Conservation (phyloP, 306 rosid species). For the Argentina anserina region DNA sequence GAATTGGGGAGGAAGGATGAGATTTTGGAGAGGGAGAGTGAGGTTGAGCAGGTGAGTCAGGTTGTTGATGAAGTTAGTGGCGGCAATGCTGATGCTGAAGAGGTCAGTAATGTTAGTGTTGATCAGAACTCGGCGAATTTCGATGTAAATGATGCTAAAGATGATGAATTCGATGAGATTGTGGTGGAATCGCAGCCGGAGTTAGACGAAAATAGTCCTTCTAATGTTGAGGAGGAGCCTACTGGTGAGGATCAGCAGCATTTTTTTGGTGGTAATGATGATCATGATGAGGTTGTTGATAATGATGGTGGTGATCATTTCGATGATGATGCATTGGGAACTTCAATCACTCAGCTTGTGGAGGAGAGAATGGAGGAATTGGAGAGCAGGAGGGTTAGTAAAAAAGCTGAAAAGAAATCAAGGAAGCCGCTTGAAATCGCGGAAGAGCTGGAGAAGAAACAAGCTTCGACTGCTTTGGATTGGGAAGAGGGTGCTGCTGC, state of each 20-base stretch:
- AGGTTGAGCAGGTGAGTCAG: slow-evolving; percentile 29
- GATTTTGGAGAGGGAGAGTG: slow-evolving; percentile 26
- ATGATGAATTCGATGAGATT: slow-evolving; percentile 13
- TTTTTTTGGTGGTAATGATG: slow-evolving; percentile 36
- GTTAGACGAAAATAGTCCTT: slow-evolving; percentile 15
- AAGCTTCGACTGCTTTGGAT: slow-evolving; percentile 85
- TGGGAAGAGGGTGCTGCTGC: slow-evolving; percentile 99
- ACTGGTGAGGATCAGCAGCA: slow-evolving; percentile 20
- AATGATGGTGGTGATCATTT: slow-evolving; percentile 33
- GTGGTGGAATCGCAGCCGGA: slow-evolving; percentile 25
- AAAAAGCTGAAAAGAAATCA: slow-evolving; percentile 44
- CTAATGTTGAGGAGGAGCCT: slow-evolving; percentile 29
- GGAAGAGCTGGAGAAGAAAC: slow-evolving; percentile 83
- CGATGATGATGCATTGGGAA: slow-evolving; percentile 32
- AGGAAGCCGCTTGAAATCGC: slow-evolving; percentile 77
- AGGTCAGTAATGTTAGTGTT: slow-evolving; percentile 34
- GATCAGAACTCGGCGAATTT: slow-evolving; percentile 25
- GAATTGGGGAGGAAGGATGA: slow-evolving; percentile 26
- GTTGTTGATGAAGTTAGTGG: slow-evolving; percentile 15
- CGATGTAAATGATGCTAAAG: slow-evolving; percentile 15
- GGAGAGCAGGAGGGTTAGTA: slow-evolving; percentile 44
- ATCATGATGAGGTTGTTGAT: slow-evolving; percentile 38
- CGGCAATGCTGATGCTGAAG: slow-evolving; percentile 20
- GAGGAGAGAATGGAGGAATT: slow-evolving; percentile 62
- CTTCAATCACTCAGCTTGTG: slow-evolving; percentile 39